Evolutionary conservation across 805 yeast species (phyloP).

Genomic region (Huiozyma sinensis): DNA sequence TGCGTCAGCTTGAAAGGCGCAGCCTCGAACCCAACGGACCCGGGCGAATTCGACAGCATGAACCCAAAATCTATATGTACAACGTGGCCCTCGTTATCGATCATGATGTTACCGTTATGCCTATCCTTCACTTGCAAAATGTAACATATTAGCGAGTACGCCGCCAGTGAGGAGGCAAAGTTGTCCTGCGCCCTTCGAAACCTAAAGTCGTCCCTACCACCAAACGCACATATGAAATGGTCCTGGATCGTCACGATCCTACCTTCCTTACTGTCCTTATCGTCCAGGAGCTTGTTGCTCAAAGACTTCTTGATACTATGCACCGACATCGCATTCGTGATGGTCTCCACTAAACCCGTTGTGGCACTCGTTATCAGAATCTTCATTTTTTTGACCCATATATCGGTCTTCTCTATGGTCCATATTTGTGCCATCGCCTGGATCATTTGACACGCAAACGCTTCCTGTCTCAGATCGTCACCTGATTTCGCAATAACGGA

Average conservation of each 20-base stretch:
- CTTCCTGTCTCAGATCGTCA: conserved; percentile 90
- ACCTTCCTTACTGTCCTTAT: conserved; percentile 48
- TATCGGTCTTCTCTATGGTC: conserved; percentile 56
- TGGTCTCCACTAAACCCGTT: conserved; percentile 90
- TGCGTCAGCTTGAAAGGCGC: conserved; percentile 90
- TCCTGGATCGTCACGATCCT: conserved; percentile 69
- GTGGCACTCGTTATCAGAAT: conserved; percentile 83
- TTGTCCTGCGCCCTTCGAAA: conserved; percentile 72
- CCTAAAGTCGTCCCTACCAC: conserved; percentile 42
- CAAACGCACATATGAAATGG: conserved; percentile 70
- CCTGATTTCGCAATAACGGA: conserved; percentile 96
- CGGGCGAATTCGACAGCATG: conserved; percentile 86
- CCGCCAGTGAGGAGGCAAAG: conserved; percentile 79
- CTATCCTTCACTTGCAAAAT: conserved; percentile 88
- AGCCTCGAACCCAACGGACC: conserved; percentile 93
- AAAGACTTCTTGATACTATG: conserved; percentile 91
- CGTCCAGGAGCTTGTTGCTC: conserved; percentile 58
- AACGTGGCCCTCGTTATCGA: conserved; percentile 91
- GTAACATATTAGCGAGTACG: conserved; percentile 85
- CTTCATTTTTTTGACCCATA: conserved; percentile 91
- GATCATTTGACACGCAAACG: conserved; percentile 92
- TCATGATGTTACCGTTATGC: conserved; percentile 95
- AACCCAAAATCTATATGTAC: conserved; percentile 95
- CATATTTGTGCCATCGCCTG: conserved; percentile 79
- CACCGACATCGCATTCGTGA: conserved; percentile 84